phyloP scores from a whole-genome alignment of 2,329 filamentous ascomycete genomes.

The Fusarium bulbicola region DNA sequence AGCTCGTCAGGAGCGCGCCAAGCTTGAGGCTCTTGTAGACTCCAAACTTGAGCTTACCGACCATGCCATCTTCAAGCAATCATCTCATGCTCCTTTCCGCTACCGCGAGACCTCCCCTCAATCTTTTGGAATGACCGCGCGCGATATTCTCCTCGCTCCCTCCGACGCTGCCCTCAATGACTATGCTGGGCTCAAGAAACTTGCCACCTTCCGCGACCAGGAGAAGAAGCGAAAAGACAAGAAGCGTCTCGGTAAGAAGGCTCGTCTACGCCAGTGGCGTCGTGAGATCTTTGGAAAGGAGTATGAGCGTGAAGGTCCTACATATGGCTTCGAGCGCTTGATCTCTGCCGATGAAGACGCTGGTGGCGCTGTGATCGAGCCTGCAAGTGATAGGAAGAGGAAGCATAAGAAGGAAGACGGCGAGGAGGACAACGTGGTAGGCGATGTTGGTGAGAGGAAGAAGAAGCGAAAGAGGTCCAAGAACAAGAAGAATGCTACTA shows the following conservation, averaged over 20 bases:
- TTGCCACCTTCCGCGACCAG: constrained; percentile 85
- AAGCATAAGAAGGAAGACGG: constrained; percentile 8
- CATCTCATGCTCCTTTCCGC: constrained; percentile 66
- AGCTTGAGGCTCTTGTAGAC: constrained; percentile 88
- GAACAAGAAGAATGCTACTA: constrained; percentile 49
- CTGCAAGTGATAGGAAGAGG: constrained; percentile 26
- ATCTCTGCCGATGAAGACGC: constrained; percentile 42
- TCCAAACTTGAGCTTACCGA: constrained; percentile 79
- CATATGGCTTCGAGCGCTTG: constrained; percentile 63
- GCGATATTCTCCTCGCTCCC: constrained; percentile 89
- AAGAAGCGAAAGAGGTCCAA: constrained; percentile 64
- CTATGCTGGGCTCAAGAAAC: constrained; percentile 93
- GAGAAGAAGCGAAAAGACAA: constrained; percentile 91
- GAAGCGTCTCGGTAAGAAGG: constrained; percentile 93
- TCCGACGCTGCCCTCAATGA: constrained; percentile 87
- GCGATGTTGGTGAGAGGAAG: constrained; percentile 48
- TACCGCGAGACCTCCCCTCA: constrained; percentile 95
- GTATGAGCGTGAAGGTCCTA: constrained; percentile 65
- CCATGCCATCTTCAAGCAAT: constrained; percentile 63
- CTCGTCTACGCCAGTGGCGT: constrained; percentile 86
- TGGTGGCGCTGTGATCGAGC: constrained; percentile 41
- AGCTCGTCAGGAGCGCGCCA: constrained; percentile 81
- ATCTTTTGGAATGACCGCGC: constrained; percentile 86
- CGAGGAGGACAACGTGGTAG: constrained; percentile 40
- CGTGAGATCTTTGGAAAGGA: constrained; percentile 69